These are phyloP conservation scores for Bipolaris zeicola DNA, from an alignment of 2,329 filamentous ascomycete genomes.

Conservation along the genomic window DNA sequence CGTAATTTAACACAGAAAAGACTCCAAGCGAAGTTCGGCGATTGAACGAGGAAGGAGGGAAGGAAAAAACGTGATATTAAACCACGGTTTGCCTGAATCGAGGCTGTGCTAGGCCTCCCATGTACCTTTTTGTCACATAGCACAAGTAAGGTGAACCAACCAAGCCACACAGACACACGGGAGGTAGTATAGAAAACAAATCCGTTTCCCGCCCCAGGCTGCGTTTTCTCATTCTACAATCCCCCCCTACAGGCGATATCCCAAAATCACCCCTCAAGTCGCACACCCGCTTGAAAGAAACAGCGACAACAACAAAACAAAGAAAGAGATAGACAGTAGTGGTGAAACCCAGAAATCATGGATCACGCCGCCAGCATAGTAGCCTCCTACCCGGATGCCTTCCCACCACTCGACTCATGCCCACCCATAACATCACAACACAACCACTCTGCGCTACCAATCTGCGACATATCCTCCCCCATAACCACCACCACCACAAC, in stretches of 20 bases:
- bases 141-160: background rate
- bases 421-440: conserved; percentile 6
- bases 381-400: conserved; percentile 1
- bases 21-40: background rate
- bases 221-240: background rate
- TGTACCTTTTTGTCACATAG: background rate
- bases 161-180: too few relatives aligned
- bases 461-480: too few relatives aligned
- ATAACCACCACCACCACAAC: background rate
- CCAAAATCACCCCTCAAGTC: background rate
- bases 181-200: background rate
- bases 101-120: conserved; percentile 10
- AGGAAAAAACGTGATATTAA: background rate
- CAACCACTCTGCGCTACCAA: background rate
- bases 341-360: background rate
- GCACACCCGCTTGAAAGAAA: background rate
- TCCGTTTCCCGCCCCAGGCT: background rate
- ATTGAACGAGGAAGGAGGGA: too few relatives aligned
- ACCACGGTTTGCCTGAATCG: conserved; percentile 12
- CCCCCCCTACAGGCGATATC: background rate
- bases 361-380: background rate
- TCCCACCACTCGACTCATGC: conserved; percentile 1
- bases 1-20: background rate
- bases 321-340: background rate
- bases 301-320: background rate